Evolutionary conservation across 2,329 filamentous ascomycete genomes (phyloP).

Genomic region (Fusarium coicis): DNA sequence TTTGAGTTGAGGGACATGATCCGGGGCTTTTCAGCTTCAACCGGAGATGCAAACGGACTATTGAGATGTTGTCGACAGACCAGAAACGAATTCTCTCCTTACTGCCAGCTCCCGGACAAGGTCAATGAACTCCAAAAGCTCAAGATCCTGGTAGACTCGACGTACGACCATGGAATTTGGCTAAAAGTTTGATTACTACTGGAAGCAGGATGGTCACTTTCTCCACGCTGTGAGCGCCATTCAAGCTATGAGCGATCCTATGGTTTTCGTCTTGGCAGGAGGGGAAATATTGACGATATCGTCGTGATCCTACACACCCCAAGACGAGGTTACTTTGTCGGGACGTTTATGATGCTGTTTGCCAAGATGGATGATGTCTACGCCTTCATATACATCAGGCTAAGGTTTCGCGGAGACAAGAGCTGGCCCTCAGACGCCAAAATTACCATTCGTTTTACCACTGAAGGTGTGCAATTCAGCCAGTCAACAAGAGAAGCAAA

Average conservation of each 20-base stretch:
- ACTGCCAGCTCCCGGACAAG: background rate
- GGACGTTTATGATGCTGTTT: slow-evolving; percentile 22
- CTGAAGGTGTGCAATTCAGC: background rate
- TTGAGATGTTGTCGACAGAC: slow-evolving; percentile 14
- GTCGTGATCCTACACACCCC: background rate
- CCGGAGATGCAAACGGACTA: background rate
- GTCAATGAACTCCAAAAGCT: background rate
- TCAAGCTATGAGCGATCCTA: slow-evolving; percentile 6
- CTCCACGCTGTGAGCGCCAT: background rate
- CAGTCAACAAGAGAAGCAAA: slow-evolving; percentile 17
- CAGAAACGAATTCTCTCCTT: background rate
- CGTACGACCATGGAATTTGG: slow-evolving; percentile 6
- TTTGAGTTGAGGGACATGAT: slow-evolving; percentile 26
- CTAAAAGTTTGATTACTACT: slow-evolving; percentile 22
- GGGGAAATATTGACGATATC: background rate
- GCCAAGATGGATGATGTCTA: slow-evolving; percentile 21
- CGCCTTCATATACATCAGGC: background rate
- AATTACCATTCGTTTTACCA: slow-evolving; percentile 9
- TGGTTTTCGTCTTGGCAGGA: background rate
- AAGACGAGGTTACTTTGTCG: slow-evolving; percentile 14
- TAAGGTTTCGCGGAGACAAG: rapidly evolving
- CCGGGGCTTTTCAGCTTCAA: background rate
- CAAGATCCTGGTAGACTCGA: slow-evolving; percentile 9
- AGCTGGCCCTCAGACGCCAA: background rate
- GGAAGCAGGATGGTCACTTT: background rate